Base-by-base conservation (phyloP, 441 rosid species). In the Gossypium schwendimanii region DNA sequence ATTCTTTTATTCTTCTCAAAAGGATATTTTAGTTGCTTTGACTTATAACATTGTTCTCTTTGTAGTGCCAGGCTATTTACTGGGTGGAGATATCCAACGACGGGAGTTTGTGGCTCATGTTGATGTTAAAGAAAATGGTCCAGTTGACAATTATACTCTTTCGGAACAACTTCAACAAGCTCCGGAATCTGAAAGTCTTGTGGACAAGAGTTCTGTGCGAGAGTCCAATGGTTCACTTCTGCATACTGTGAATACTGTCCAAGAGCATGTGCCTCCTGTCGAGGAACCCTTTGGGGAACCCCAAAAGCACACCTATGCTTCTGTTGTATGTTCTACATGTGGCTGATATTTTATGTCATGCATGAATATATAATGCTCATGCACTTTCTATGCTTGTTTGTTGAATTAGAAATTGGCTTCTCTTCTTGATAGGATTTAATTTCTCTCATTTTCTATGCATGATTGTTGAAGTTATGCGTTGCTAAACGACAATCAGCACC, bases 251-350 rank as follows among this genome's bases (percentile, higher is more conserved):
- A 80, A 69, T 79, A 57, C 70, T 36, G 68, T 24, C 39, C 84
- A 75, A 66, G 88, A 87, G 63, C 78, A 70, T 20, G 64, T 84
- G 76, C 76, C 80, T 72, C 62, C 84, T 63, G 73, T 80, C 39
- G 85, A 88, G 74, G 90, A 87, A 71, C 69, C 85, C 60, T 68
- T 69, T 57, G 88, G 70, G 41, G 92, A 81, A 74, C 85, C 86
- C 64, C 93, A 77, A 73, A 88, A 84, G 63, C 89, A 77, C 78
- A 90, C 93, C 15, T 88, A 88, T 45, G 95, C 95, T 66, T 88
- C 93, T 59, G 87, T 90, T 81, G 93, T 90, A 88, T 54, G 89
- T 72, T 67, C 73, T 78, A 17, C 31, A 2, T 18, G 50, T 73
- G 52, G 60, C 41, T 44, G 26, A 44, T 77, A 62, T 49, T 72